Evolutionary conservation across 306 rosid genomes (phyloP), one percentile per base, ranked within the genome.

Genomic region (Dalbergia cultrata): DNA sequence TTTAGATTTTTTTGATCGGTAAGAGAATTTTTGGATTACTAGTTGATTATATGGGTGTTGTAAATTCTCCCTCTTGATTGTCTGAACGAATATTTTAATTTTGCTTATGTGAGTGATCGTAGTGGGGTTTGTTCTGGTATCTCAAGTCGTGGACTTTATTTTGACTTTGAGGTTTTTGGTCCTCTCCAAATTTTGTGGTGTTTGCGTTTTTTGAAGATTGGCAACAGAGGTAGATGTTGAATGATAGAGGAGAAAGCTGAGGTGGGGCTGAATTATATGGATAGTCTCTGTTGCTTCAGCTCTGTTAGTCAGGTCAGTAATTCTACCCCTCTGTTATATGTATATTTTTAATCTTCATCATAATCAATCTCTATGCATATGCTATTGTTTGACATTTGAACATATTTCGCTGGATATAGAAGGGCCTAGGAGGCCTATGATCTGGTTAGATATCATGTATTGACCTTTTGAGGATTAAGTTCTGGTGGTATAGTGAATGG

Each of bases 221-320:
- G 75, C 61, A 57, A 72, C 80, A 54, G 82, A 82, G 77, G 85
- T 88, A 78, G 90, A 94, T 94, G 95, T 85, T 89, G 87, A 80
- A 64, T 83, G 82, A 83, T 33, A 72, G 80, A 74, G 74, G 79
- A 74, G 86, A 84, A 70, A 76, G 70, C 70, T 86, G 89, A 90
- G 86, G 83, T 76, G 82, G 89, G 74, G 78, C 65, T 84, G 83
- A 79, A 86, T 84, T 88, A 70, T 39, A 91, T 94, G 98, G 97
- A 86, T 85, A 87, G 75, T 83, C 52, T 94, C 37, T 90, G 98
- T 72, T 94, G 95, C 88, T 94, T 94, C 90, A 86, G 81, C 75
- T 87, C 92, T 90, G 77, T 87, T 31, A 87, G 86, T 81, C 90
- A 89, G 94, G 94, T 91, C 73, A 83, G 88, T 58, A 69, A 52